Evolutionary conservation across 202 grass and related monocot species (phyloP).

Genomic region (Panicum hallii): DNA sequence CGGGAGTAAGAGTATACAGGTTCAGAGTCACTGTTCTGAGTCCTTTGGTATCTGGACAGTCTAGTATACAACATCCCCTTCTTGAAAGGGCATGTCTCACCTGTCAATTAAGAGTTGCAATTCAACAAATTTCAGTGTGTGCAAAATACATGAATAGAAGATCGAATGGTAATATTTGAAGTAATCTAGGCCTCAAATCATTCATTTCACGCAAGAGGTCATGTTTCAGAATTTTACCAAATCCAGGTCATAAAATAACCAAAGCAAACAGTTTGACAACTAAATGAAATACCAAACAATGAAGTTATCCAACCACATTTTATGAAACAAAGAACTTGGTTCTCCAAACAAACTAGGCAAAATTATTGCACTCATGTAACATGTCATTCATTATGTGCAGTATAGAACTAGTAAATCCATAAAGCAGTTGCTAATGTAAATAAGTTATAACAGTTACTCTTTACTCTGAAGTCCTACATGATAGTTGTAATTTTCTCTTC

Average conservation of each 20-base stretch:
- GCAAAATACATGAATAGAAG: slow-evolving; percentile 7
- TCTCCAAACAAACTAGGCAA: slow-evolving; percentile 19
- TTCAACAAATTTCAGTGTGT: slow-evolving; percentile 9
- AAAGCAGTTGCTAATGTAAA: slow-evolving; percentile 30
- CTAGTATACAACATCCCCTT: slow-evolving; percentile 54
- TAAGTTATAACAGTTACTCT: neutral
- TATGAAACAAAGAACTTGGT: neutral
- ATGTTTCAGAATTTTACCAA: slow-evolving; percentile 31
- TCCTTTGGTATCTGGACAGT: slow-evolving; percentile 41
- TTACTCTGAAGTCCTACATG: neutral
- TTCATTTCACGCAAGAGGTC: neutral
- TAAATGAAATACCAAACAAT: slow-evolving; percentile 30
- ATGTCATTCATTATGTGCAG: neutral
- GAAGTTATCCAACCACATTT: slow-evolving; percentile 16
- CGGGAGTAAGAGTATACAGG: slow-evolving; percentile 52
- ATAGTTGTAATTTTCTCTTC: neutral
- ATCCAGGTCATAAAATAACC: slow-evolving; percentile 26
- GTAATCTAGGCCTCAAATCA: neutral
- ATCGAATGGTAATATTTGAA: slow-evolving; percentile 8
- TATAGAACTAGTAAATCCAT: slow-evolving; percentile 18
- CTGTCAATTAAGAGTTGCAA: slow-evolving; percentile 49
- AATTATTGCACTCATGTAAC: slow-evolving; percentile 11
- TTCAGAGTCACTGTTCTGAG: slow-evolving; percentile 48
- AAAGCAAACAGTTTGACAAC: slow-evolving; percentile 16
- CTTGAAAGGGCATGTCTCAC: slow-evolving; percentile 38